Conservation (phyloP, 2,329 filamentous ascomycete genomes). For the Emergomyces pasteurianus region DNA sequence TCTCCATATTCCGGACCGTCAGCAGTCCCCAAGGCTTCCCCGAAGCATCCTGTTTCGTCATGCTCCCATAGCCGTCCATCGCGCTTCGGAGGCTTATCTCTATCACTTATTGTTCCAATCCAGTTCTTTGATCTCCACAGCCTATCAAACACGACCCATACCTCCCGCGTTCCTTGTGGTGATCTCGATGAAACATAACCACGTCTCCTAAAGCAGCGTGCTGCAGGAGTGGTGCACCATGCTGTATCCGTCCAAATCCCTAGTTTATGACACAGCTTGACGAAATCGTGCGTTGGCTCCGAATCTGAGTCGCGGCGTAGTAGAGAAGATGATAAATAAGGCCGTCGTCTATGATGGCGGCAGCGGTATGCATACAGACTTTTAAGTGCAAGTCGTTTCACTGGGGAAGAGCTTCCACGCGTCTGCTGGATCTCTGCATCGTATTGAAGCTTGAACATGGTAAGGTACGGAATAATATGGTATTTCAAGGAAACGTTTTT, state of each 20-base stretch:
- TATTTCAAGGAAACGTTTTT: slow-evolving; percentile 55
- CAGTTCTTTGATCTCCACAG: slow-evolving; percentile 49
- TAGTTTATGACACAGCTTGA: slow-evolving; percentile 46
- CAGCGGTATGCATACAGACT: slow-evolving; percentile 51
- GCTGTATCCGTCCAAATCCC: slow-evolving; percentile 51
- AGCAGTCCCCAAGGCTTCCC: slow-evolving; percentile 43
- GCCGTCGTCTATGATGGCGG: slow-evolving; percentile 48
- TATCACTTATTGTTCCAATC: slow-evolving; percentile 35
- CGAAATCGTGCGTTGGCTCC: slow-evolving; percentile 49
- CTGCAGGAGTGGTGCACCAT: slow-evolving; percentile 48
- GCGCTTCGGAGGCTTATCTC: slow-evolving; percentile 20
- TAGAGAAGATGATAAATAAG: slow-evolving; percentile 46
- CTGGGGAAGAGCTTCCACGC: slow-evolving; percentile 20
- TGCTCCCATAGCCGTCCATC: slow-evolving; percentile 47
- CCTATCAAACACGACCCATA: slow-evolving; percentile 51
- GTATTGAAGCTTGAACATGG: slow-evolving; percentile 34
- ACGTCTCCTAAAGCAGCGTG: slow-evolving; percentile 43
- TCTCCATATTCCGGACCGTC: slow-evolving; percentile 34
- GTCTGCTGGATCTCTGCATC: slow-evolving; percentile 35
- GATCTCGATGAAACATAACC: slow-evolving; percentile 46
- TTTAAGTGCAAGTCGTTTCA: slow-evolving; percentile 40
- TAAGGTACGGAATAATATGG: slow-evolving; percentile 48
- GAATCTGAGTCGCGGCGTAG: slow-evolving; percentile 47
- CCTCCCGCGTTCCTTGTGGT: slow-evolving; percentile 43
- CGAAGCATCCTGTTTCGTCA: slow-evolving; percentile 41